These are phyloP conservation scores for Phlyctochytrium bullatum DNA, from an alignment of 192 early-diverging fungal species.

Conservation along the genomic window DNA sequence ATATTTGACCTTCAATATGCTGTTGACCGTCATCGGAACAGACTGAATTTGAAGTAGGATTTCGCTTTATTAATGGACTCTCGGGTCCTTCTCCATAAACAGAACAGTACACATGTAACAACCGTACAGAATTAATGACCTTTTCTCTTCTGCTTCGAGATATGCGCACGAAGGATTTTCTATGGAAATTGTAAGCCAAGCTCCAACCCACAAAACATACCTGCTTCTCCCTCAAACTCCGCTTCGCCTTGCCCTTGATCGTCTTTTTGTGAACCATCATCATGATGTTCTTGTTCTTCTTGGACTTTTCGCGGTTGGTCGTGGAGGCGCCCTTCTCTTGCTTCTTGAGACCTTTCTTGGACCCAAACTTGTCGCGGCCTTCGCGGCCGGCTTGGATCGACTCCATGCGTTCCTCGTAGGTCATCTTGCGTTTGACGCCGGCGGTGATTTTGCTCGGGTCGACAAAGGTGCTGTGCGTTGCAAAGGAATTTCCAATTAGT, in stretches of 20 bases:
- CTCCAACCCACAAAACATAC: neutral
- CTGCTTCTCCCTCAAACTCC: slow-evolving; percentile 47
- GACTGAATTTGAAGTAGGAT: too few relatives aligned
- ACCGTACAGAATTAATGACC: slow-evolving; percentile 25
- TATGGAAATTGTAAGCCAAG: neutral
- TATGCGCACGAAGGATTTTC: slow-evolving; percentile 42
- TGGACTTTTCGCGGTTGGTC: slow-evolving; percentile 91
- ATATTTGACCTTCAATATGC: too few relatives aligned
- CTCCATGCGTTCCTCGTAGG: slow-evolving; percentile 86
- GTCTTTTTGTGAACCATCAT: slow-evolving; percentile 95
- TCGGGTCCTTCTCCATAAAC: too few relatives aligned
- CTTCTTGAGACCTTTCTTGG: slow-evolving; percentile 72
- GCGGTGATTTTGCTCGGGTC: slow-evolving; percentile 43
- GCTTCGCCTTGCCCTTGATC: slow-evolving; percentile 51
- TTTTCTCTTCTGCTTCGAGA: slow-evolving; percentile 51
- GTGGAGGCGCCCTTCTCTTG: slow-evolving; percentile 64
- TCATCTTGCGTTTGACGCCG: slow-evolving; percentile 80
- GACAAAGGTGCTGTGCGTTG: slow-evolving; percentile 36
- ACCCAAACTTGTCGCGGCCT: slow-evolving; percentile 86
- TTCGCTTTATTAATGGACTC: too few relatives aligned
- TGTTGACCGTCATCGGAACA: too few relatives aligned
- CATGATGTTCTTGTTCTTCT: slow-evolving; percentile 85
- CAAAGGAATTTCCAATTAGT: neutral
- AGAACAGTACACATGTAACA: too few relatives aligned
- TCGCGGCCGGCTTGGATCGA: slow-evolving; percentile 89